Base-by-base conservation (phyloP, 2,329 filamentous ascomycete genomes). In the Exophiala spinifera region DNA sequence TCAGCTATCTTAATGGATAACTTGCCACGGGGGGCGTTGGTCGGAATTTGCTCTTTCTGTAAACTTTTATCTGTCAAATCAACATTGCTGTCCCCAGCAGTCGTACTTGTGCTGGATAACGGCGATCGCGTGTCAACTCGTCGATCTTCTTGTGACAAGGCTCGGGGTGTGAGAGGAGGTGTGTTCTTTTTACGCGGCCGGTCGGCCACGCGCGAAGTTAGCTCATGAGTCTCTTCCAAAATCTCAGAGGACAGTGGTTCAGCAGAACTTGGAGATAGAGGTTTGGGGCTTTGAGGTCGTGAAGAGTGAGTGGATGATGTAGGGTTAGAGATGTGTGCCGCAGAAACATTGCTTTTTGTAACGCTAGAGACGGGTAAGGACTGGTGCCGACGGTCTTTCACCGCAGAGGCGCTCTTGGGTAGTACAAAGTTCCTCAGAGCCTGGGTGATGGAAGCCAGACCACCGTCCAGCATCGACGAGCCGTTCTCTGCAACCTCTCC, bases 1-100 rank as follows among this genome's bases (percentile, higher is more conserved):
- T 96, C 90, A 47, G 85, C 79, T 51, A 99, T 94, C 68, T 89
- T 91, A 64, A 99, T 89, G 31, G 86, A 88, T 53, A 99, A 78
- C 71, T 94, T 96, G 55, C 94, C 94, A 70, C 89, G 92, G 19
- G 89, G 80, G 19, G 85, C 77, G 28, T 44, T 57, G 8, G 86
- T 85, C 4, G 87, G 83, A 5, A 85, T 81, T 19, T 81, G 82
- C 37, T 75, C 59, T 60, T 61, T 46, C 61, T 34, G 10, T 13
- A 37, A 33, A n/a, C 19, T 17, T 25, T 51, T 42, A 19, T 55
- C 50, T 23, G 51, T 50, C 19, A 28, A 21, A 11, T 61, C 56
- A 37, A 58, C 51, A 54, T 52, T 58, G 46, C 63, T 44, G 51
- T 68, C 64, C 48, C 64, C 57, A 65, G 48, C 50, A 37, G 57